A percentile compares a stretch with the other conserved stretches of the same genome.
These are phyloP conservation scores for Sporodiniella umbellata DNA, from an alignment of 371 early-diverging fungal species.

Conservation along the genomic window DNA sequence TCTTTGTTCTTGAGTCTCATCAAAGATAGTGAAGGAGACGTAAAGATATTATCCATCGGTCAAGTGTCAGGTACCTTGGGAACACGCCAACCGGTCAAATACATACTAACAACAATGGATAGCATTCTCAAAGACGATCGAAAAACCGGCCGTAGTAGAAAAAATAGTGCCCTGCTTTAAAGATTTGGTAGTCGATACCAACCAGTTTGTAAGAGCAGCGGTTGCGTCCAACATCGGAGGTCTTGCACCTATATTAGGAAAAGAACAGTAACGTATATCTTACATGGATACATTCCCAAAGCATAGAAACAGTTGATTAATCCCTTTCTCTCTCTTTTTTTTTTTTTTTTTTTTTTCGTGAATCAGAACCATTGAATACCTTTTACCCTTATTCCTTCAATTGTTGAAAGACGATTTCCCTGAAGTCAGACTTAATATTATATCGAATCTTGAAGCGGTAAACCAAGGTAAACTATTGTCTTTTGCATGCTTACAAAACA, in stretches of 20 bases:
- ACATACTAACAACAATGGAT: neutral
- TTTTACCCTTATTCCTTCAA: constrained; percentile 92
- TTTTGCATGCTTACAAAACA: neutral
- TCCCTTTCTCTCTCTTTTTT: too few species aligned
- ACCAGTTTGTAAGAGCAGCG: constrained; percentile 95
- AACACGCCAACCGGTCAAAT: neutral
- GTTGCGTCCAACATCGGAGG: constrained; percentile 94
- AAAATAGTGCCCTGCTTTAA: constrained; percentile 89
- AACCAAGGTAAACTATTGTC: constrained; percentile 63
- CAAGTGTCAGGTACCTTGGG: constrained; percentile 72
- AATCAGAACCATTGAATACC: constrained; percentile 84
- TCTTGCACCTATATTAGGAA: constrained; percentile 91
- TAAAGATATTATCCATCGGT: constrained; percentile 84
- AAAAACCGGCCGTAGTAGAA: constrained; percentile 72
- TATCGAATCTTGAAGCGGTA: constrained; percentile 92
- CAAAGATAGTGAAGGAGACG: constrained; percentile 97
- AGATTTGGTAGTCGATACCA: constrained; percentile 90
- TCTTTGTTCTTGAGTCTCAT: constrained; percentile 64
- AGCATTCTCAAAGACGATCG: constrained; percentile 75
- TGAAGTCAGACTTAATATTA: constrained; percentile 96
- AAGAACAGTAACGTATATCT: constrained; percentile 65
- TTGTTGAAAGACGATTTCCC: constrained; percentile 96
- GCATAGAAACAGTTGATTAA: too few species aligned
- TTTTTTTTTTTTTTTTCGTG: too few species aligned
- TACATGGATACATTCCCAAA: neutral